Base-by-base conservation (phyloP, 176 grass and related monocot genomes). In the Pharus latifolius region DNA sequence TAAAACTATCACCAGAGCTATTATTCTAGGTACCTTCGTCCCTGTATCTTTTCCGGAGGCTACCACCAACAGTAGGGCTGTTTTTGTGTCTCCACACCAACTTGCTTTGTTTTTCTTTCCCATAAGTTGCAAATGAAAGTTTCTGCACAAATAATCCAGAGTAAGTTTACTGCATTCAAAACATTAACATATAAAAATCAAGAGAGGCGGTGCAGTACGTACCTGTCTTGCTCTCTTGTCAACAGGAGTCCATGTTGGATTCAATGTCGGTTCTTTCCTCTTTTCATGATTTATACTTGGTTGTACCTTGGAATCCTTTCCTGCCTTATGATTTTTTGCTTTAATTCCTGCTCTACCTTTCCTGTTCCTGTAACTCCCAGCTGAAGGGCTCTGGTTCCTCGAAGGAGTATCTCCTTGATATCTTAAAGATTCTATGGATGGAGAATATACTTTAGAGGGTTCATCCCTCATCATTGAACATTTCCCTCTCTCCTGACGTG, bases 221-320 rank as follows among this genome's bases (percentile, higher is more conserved):
- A 99, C 90, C 85, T 88, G 87, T 86, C 90, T 91, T 6, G 87
- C 90, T 79, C 90, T 86, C 75, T 98, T 94, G 81, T 98, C 95
- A 49, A 94, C 5, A 66, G 95, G 95, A 70, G 95, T 94, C 87
- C 84, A 91, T 76, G 90, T 78, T 76, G 64, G 78, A 60, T 76
- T 70, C 12, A 85, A 49, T 53, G 86, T 58, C 11, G 81, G 67
- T 10, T 63, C 52, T 44, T 65, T 90, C 20, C 61, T 78, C 78
- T 81, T 85, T 38, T 62, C 71, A 69, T 33, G 51, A 60, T 58
- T 83, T 80, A 34, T 53, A 65, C 32, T 80, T 63, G 57, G 47
- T 10, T 80, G 70, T 48, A 19, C 62, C 63, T 76, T 94, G 24
- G 65, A 76, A 83, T 75, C 87, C 49, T 52, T 98, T 48, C 74